phyloP scores from a whole-genome alignment of 1,139 yeast genomes.

The Pneumocystis murina region DNA sequence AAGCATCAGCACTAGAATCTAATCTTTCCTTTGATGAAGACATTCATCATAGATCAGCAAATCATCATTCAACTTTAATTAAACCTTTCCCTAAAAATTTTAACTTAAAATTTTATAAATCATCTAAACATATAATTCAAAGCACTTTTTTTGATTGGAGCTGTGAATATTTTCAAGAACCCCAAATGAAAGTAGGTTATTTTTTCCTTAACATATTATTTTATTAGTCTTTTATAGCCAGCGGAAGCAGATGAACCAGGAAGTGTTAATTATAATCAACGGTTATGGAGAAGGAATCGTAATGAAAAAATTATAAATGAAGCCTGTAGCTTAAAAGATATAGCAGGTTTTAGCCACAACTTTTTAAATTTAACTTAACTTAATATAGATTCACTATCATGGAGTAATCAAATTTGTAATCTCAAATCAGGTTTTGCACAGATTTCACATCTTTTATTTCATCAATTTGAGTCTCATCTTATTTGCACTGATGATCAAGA shows the following conservation, averaged over 20 bases:
- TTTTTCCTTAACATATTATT: background rate
- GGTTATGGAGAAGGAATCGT: constrained; percentile 80
- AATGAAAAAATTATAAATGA: constrained; percentile 75
- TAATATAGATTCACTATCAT: constrained; percentile 40
- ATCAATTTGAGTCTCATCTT: constrained; percentile 79
- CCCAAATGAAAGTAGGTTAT: constrained; percentile 55
- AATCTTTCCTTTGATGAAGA: constrained; percentile 15
- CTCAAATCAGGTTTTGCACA: constrained; percentile 56
- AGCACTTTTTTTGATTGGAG: constrained; percentile 79
- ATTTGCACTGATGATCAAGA: constrained; percentile 77
- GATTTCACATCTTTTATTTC: constrained; percentile 62
- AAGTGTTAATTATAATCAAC: constrained; percentile 63
- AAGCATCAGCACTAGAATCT: constrained; percentile 10
- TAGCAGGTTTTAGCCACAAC: constrained; percentile 36
- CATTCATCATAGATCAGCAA: constrained; percentile 17
- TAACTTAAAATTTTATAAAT: background rate
- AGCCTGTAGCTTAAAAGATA: constrained; percentile 77
- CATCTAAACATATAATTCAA: constrained; percentile 23
- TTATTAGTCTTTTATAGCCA: constrained; percentile 23
- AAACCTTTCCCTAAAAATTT: constrained; percentile 10
- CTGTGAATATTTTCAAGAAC: constrained; percentile 87
- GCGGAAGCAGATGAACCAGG: constrained; percentile 83
- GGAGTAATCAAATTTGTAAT: constrained; percentile 54
- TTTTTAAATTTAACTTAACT: background rate
- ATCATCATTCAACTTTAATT: constrained; percentile 15